Evolutionary conservation across 1,284 basidiomycete genomes (phyloP), one percentile per base, ranked within the genome.

Genomic region (Ustilago crameri): DNA sequence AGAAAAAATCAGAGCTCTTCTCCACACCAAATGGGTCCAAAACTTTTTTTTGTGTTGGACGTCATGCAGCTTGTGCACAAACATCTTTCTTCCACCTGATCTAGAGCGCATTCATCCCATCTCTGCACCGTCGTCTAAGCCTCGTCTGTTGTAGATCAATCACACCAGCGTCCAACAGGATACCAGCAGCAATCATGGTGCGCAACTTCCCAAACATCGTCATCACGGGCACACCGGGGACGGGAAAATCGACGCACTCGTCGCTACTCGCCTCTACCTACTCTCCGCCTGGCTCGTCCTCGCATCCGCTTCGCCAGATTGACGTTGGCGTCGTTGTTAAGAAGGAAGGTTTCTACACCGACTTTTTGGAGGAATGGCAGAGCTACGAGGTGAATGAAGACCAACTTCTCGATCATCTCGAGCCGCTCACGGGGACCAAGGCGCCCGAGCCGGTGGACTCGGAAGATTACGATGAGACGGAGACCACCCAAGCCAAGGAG

Each of bases 301-400:
- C 57, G 4, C 65, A 66, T 18, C 55, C 68, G 3, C 48, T 83
- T 15, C 75, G 78, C 3, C 91, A 96, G 83, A 88, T 98, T 82
- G 95, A 98, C 80, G 88, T 98, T 40, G 91, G 93, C 34, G 90
- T 95, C 48, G 86, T 91, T 73, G 91, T 97, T 62, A 97, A 96
- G 85, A 89, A 91, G 75, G 88, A 90, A 59, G 88, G 87, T 0
- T 87, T 96, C 22, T 91, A 95, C 82, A 89, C 92, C 72, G 89
- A 91, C 0, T 98, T 89, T 82, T 92, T 98, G 81, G 89, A 93
- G 34, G 93, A 96, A 83, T 98, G 95, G 95, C 90, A 95, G 82
- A 90, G 89, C 56, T 96, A 93, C 84, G 91, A 90, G 3, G 92
- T 97, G 3, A 93, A 98, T 82, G 96, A 99, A 84, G 96, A 98